These are phyloP conservation scores for Botrytis fragariae DNA, from an alignment of 2,329 filamentous ascomycete species.

Conservation along the genomic window DNA sequence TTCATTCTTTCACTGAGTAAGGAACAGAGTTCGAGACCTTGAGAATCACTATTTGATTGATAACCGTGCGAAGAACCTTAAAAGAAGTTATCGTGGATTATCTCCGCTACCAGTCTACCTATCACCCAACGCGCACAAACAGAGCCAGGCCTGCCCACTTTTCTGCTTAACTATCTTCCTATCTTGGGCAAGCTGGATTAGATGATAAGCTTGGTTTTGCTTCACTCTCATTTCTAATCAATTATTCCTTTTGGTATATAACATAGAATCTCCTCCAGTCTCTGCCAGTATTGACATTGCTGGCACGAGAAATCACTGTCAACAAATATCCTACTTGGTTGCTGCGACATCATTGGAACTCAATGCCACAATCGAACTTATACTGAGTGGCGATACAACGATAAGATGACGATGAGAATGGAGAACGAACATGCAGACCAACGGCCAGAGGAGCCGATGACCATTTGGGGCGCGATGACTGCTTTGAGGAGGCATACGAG, in stretches of 20 bases:
- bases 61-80: background rate
- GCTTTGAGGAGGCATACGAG: constrained; percentile 30
- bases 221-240: background rate
- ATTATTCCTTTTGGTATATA: background rate
- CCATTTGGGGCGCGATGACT: constrained; percentile 30
- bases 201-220: background rate
- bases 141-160: background rate
- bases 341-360: background rate
- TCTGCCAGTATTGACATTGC: background rate
- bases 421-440: constrained; percentile 8
- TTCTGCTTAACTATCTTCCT: background rate
- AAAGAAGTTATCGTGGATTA: background rate
- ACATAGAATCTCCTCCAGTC: background rate
- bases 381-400: background rate
- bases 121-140: background rate
- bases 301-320: background rate
- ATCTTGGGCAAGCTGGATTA: background rate
- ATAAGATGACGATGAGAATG: constrained; percentile 11
- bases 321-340: background rate
- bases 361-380: constrained; percentile 8
- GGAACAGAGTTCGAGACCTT: background rate
- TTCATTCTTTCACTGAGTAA: background rate
- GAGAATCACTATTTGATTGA: background rate
- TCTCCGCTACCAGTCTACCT: background rate
- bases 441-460: constrained; percentile 7